phyloP scores from a whole-genome alignment of 2,329 filamentous ascomycete species.

The Xylariaceae sp. region DNA sequence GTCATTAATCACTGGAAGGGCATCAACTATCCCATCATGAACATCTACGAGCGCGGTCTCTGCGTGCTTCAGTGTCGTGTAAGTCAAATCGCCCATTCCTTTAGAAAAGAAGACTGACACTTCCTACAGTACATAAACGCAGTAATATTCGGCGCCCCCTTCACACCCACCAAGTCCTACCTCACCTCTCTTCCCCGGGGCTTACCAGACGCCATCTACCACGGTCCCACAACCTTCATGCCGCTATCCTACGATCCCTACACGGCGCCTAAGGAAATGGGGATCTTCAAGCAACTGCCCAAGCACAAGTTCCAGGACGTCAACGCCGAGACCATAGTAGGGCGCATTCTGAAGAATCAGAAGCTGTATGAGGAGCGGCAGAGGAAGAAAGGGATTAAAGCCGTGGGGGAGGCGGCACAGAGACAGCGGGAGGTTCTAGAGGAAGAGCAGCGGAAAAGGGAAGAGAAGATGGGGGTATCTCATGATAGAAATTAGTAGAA shows the following conservation, averaged over 20 bases:
- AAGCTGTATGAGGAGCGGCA: constrained; percentile 90
- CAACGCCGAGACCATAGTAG: constrained; percentile 88
- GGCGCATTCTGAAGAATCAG: constrained; percentile 81
- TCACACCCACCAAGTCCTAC: constrained; percentile 76
- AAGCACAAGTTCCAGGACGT: constrained; percentile 78
- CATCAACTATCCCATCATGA: constrained; percentile 99
- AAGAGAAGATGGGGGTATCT: constrained; percentile 35
- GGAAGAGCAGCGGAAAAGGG: constrained; percentile 50
- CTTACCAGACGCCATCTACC: constrained; percentile 78
- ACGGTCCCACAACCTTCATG: constrained; percentile 93
- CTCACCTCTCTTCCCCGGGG: constrained; percentile 71
- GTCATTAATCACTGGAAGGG: constrained; percentile 97
- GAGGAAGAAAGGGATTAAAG: constrained; percentile 84
- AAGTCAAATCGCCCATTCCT: constrained; percentile 28
- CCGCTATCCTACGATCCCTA: constrained; percentile 78
- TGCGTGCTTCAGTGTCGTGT: constrained; percentile 94
- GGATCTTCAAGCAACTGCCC: constrained; percentile 77
- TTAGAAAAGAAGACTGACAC: constrained; percentile 6
- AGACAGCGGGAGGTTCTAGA: constrained; percentile 60
- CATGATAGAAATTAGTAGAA: no score
- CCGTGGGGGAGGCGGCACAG: constrained; percentile 65
- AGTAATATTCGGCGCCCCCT: constrained; percentile 86
- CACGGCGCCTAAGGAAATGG: constrained; percentile 71
- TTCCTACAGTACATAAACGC: constrained; percentile 71
- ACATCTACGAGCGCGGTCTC: constrained; percentile 91